Evolutionary conservation across 108 stramenopile species (phyloP), one percentile per base, ranked within the genome.

Genomic region (Discostella pseudostelligera): DNA sequence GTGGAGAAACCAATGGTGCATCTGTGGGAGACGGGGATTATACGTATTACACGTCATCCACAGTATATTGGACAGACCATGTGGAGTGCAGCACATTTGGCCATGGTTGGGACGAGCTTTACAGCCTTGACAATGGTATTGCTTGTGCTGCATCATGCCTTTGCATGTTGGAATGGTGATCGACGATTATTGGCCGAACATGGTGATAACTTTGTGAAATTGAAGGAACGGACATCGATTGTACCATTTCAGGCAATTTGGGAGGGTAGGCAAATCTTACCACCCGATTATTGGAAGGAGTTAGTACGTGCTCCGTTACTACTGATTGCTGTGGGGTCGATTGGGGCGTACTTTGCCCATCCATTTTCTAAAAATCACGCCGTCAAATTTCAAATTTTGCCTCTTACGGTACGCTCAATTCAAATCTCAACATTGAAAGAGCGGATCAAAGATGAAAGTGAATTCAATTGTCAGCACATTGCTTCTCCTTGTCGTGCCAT

Each of bases 111-210:
- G 9, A 88, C 94, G 3, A 79, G 81, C 63, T 93, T 96, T 65
- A 86, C 92, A 24, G 82, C 79, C 1, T 67, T 96, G 64, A 85
- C 97, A 4, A 72, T 72, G 60, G 83, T 88, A 3, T 50, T 95
- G 53, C 72, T 98, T 40, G 83, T 96, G 17, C 92, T 66, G 3
- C 97, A 98, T 78, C 97, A 98, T 62, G 62, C 80, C 22, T 97
- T 96, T 79, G 79, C 93, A 9, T 82, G 87, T 46, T 97, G 95
- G 95, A 87, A 98, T 74, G 97, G 97, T 6, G 97, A 98, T 82
- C 81, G 94, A 3, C 79, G 97, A 28, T 84, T 96, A 24, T 46
- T 81, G 56, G 65, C 75, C 20, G 74, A 90, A 60, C 83, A 93
- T 67, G 96, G 96, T 5, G 95, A 95, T 1, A 77, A 70, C 1